These are phyloP conservation scores for Rehmannia glutinosa DNA, from an alignment of 257 asterid genomes.

Conservation along the genomic window DNA sequence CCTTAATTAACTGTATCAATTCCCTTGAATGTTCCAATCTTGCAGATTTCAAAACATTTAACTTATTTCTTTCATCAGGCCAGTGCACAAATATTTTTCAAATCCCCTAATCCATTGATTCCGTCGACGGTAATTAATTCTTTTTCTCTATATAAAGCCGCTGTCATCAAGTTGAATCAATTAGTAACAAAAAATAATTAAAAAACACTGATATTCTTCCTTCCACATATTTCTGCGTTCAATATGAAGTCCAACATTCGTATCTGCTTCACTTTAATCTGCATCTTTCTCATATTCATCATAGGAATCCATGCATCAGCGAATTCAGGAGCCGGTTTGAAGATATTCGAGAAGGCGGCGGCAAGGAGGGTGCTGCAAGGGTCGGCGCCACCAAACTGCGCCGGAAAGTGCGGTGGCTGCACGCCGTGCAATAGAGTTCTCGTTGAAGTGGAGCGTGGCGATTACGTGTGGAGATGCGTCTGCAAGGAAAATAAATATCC, in stretches of 20 bases:
- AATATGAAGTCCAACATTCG: background rate
- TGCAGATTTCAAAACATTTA: background rate
- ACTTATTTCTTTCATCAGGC: background rate
- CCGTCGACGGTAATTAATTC: background rate
- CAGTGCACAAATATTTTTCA: background rate
- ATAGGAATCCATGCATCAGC: background rate
- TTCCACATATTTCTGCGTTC: background rate
- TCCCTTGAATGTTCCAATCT: background rate
- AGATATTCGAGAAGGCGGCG: background rate
- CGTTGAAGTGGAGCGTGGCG: background rate
- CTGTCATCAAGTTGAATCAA: too few species aligned
- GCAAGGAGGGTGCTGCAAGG: slow-evolving; percentile 12
- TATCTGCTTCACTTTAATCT: background rate
- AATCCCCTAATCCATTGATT: too few species aligned
- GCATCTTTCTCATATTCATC: background rate
- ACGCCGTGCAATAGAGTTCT: slow-evolving; percentile 1
- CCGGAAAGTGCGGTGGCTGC: slow-evolving; percentile 12
- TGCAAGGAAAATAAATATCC: background rate
- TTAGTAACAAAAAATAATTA: too few species aligned
- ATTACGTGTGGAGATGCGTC: background rate
- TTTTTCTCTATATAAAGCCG: background rate
- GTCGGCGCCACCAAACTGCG: slow-evolving; percentile 8
- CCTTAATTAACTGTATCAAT: background rate
- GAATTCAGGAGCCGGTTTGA: background rate
- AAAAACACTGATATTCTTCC: too few species aligned